Evolutionary conservation across 345 rosid species (phyloP).

Genomic region (Brassica nigra): DNA sequence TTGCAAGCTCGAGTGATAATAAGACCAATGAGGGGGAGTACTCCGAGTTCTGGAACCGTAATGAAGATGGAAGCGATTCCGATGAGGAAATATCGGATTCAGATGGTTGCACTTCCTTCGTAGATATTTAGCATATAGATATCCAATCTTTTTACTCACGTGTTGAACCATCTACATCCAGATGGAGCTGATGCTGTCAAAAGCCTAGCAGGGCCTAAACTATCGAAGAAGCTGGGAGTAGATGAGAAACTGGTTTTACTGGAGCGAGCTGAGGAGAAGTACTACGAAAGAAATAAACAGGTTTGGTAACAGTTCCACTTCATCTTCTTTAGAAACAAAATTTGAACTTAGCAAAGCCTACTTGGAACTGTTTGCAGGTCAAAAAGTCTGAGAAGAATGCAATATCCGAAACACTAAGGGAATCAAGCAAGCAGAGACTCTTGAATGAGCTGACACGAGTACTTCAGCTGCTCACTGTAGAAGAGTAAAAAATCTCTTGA

Average conservation of each 20-base stretch:
- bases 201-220: slow-evolving; percentile 49
- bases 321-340: slow-evolving; percentile 8
- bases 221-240: slow-evolving; percentile 55
- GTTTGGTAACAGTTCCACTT: slow-evolving; percentile 35
- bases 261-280: slow-evolving; percentile 74
- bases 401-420: slow-evolving; percentile 62
- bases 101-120: slow-evolving; percentile 53
- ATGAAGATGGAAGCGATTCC: slow-evolving; percentile 71
- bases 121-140: neutral
- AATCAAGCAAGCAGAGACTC: slow-evolving; percentile 75
- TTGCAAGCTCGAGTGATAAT: slow-evolving; percentile 56
- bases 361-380: slow-evolving; percentile 44
- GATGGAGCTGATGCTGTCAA: slow-evolving; percentile 54
- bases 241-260: slow-evolving; percentile 64
- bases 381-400: slow-evolving; percentile 65
- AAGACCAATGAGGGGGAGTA: slow-evolving; percentile 44
- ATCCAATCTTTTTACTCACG: neutral
- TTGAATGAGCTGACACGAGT: slow-evolving; percentile 57
- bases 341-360: slow-evolving; percentile 7
- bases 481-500: slow-evolving; percentile 34
- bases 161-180: slow-evolving; percentile 24
- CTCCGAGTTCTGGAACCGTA: slow-evolving; percentile 95
- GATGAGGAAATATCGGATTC: slow-evolving; percentile 93
- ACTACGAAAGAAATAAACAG: slow-evolving; percentile 62
- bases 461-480: slow-evolving; percentile 52